phyloP scores from a whole-genome alignment of 495 filamentous ascomycete genomes.

The Coniosporium apollinis region DNA sequence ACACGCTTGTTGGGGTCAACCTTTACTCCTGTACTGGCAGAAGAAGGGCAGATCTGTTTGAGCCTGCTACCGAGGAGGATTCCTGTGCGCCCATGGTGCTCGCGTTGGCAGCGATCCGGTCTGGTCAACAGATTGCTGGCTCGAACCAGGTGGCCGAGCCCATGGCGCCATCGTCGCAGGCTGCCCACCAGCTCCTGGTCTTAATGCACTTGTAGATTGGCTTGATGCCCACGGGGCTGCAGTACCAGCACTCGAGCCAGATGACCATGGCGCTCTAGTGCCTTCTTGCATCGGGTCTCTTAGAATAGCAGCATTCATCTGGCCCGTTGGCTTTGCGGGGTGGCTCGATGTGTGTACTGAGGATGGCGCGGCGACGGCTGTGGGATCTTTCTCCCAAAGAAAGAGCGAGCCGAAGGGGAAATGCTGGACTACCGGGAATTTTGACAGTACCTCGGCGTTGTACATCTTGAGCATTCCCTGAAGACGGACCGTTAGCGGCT shows the following conservation, averaged over 20 bases:
- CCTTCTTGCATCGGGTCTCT: constrained; percentile 14
- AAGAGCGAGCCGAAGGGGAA: constrained; percentile 67
- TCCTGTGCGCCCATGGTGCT: too few species aligned
- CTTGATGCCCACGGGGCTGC: constrained; percentile 30
- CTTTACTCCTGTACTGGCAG: too few species aligned
- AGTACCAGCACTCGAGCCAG: constrained; percentile 11
- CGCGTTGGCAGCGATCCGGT: too few species aligned
- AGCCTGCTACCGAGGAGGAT: too few species aligned
- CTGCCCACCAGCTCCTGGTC: background rate
- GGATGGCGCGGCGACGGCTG: constrained; percentile 29
- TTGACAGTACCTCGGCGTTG: constrained; percentile 49
- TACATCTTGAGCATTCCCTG: constrained; percentile 64
- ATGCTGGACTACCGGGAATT: constrained; percentile 56
- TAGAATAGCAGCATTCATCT: constrained; percentile 1
- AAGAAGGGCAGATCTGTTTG: too few species aligned
- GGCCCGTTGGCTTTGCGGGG: constrained; percentile 20
- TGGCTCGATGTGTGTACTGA: constrained; percentile 44
- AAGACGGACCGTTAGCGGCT: background rate
- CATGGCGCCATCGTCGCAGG: background rate
- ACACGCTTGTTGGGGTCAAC: too few species aligned
- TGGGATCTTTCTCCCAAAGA: constrained; percentile 60
- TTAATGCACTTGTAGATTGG: background rate
- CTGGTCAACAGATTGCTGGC: too few species aligned
- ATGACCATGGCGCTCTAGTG: constrained; percentile 20
- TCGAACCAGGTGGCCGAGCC: too few species aligned